Base-by-base conservation (phyloP, 1,139 yeast species). In the Tardiomyces blankii region DNA sequence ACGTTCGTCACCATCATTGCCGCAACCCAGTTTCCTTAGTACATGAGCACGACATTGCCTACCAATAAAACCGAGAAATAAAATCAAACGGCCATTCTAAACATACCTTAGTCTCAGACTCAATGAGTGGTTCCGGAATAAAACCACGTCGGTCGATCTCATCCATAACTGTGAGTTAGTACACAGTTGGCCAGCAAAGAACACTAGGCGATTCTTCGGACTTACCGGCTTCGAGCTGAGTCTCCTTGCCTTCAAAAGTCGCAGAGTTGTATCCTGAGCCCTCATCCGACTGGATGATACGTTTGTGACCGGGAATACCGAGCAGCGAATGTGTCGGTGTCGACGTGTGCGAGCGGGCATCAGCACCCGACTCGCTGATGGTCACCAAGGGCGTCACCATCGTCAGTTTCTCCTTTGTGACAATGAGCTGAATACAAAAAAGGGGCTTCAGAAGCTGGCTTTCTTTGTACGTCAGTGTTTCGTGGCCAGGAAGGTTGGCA, bases 91-190 rank as follows among this genome's bases (percentile, higher is more conserved):
- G 50, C 61, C 66, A 49, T 73, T 77, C n/a, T n/a, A n/a, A 30
- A 30, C 35, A 13, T 30, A 30, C 35, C 16, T 30, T 8, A 7
- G 93, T 81, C 66, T 89, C 97, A 48, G 77, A 72, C 66, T 88
- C 96, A 57, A 91, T 84, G 56, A 87, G 71, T 45, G 77, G 67
- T 58, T 86, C 95, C 12, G 97, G 98, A 49, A 91, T 84, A 60
- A 89, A 85, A 0, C 96, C 96, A 43, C 82, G 79, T 49, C 77
- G 73, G 62, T 87, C 96, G 51, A 91, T 70, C 44, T 80, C 74
- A 61, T 87, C 95, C 66, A 87, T 77, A 40, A 91, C 35, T 30
- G 35, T 11, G 4, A 30, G 16, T 30, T 30, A 30, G 35, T 96
- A 54, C 35, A 9, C 11, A 14, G n/a, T 7, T 3, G 19, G 14